phyloP scores from a whole-genome alignment of 805 yeast species.

The Starmerella floricola region DNA sequence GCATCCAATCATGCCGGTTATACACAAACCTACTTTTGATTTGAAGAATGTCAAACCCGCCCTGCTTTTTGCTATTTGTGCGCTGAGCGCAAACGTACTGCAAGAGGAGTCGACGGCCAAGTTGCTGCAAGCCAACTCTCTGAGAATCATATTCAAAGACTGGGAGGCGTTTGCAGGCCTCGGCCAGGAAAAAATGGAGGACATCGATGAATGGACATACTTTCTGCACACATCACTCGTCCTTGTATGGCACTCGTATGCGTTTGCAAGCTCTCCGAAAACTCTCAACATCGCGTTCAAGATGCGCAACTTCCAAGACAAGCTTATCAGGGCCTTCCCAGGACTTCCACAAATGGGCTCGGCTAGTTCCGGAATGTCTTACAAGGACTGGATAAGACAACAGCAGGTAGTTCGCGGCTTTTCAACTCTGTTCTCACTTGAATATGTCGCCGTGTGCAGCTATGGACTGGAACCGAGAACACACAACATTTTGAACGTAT shows the following conservation, averaged over 20 bases:
- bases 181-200: neutral
- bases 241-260: neutral
- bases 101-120: neutral
- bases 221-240: neutral
- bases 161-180: neutral
- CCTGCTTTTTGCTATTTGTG: constrained; percentile 2
- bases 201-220: neutral
- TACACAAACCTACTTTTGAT: constrained; percentile 4
- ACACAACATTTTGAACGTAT: neutral
- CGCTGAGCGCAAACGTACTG: neutral
- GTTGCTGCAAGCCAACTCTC: constrained; percentile 1
- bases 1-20: constrained; percentile 1
- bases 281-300: neutral
- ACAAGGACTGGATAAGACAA: neutral
- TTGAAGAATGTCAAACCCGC: constrained; percentile 1
- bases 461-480: neutral
- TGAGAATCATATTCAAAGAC: neutral
- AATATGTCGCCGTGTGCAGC: neutral
- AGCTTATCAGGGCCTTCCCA: neutral
- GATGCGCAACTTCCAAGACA: neutral
- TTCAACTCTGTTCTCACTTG: neutral
- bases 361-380: too few relatives aligned
- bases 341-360: neutral
- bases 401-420: neutral
- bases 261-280: neutral